Evolutionary conservation across 192 early-diverging fungal genomes (phyloP).

Genomic region (Paraglomus brasilianum): DNA sequence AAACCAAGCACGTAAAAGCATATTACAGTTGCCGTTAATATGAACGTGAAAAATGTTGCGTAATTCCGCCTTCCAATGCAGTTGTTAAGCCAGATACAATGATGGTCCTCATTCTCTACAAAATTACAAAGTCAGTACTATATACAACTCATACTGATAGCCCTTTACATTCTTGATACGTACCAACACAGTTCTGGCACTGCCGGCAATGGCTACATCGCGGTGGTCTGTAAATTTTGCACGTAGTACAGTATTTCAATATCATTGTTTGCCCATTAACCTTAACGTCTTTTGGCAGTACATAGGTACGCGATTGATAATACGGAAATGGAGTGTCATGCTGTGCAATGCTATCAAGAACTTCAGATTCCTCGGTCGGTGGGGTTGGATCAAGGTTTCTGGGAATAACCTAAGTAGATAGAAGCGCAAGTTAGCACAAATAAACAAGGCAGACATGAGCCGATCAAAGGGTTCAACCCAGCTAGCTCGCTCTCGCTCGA

Average conservation of each 20-base stretch:
- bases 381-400: conserved; percentile 63
- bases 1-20: conserved; percentile 61
- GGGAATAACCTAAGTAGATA: conserved; percentile 56
- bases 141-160: background rate
- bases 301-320: conserved; percentile 41
- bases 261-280: conserved; percentile 61
- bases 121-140: background rate
- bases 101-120: conserved; percentile 77
- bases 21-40: conserved; percentile 60
- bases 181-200: conserved; percentile 90
- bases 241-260: conserved; percentile 91
- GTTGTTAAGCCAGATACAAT: conserved; percentile 94
- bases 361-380: conserved; percentile 51
- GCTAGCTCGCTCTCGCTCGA: background rate
- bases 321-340: conserved; percentile 24
- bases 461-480: too few species aligned
- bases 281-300: conserved; percentile 52
- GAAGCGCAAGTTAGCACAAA: background rate
- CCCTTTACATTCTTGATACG: conserved; percentile 33
- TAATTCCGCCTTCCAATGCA: conserved; percentile 87
- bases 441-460: too few species aligned
- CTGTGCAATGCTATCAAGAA: conserved; percentile 40
- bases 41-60: conserved; percentile 79
- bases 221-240: conserved; percentile 84
- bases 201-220: conserved; percentile 82